Evolutionary conservation across 1,284 basidiomycete species (phyloP).

Genomic region (Cutaneotrichosporon sp.): DNA sequence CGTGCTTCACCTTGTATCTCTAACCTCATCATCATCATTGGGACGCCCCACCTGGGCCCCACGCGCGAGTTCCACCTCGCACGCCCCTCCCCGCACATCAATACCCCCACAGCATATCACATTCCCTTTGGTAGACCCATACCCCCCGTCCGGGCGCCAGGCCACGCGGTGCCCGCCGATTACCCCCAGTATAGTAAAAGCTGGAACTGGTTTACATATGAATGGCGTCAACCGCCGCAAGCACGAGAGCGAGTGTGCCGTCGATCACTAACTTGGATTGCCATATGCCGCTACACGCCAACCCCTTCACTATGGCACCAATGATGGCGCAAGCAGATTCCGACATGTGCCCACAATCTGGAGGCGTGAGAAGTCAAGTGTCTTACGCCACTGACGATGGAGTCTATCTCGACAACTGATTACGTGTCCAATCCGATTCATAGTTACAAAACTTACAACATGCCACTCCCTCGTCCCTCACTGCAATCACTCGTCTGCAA

Average conservation of each 20-base stretch:
- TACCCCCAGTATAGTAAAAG: conserved; percentile 17
- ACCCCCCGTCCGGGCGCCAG: conserved; percentile 14
- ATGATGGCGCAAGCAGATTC: background rate
- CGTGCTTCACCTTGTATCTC: conserved; percentile 13
- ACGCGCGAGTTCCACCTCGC: conserved; percentile 55
- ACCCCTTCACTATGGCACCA: background rate
- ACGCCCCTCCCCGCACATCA: conserved; percentile 26
- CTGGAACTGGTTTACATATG: conserved; percentile 23
- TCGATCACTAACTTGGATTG: background rate
- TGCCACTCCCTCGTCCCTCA: background rate
- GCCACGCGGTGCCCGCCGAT: conserved; percentile 13
- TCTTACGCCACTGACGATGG: too few relatives aligned
- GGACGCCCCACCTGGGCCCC: conserved; percentile 40
- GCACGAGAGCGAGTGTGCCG: background rate
- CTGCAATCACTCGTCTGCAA: too few relatives aligned
- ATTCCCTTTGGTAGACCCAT: conserved; percentile 30
- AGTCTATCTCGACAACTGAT: too few relatives aligned
- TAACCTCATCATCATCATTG: conserved; percentile 23
- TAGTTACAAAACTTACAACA: conserved; percentile 5
- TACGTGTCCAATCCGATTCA: background rate
- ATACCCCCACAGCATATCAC: conserved; percentile 28
- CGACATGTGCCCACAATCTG: too few relatives aligned
- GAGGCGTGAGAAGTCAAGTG: too few relatives aligned
- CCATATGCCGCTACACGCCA: too few relatives aligned
- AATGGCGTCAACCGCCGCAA: conserved; percentile 34